Conservation (phyloP, 106 monocot genomes). For the Dendrobium nobile region DNA sequence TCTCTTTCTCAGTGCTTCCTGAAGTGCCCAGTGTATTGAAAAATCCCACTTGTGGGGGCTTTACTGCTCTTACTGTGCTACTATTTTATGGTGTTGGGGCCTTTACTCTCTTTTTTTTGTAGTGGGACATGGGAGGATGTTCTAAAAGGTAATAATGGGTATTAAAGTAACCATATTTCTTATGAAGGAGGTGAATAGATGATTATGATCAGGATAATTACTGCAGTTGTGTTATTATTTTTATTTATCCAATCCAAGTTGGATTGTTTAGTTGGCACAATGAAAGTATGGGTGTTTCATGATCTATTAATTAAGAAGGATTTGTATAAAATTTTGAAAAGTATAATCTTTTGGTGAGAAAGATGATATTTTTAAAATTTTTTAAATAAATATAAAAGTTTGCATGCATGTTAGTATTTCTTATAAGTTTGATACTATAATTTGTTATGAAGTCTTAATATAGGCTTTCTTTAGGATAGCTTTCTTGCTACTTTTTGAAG, state of each 20-base stretch:
- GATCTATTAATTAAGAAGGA: too few relatives aligned
- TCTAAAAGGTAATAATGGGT: conserved; percentile 26
- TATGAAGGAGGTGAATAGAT: conserved; percentile 26
- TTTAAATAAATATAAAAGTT: too few relatives aligned
- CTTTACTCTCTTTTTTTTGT: conserved; percentile 21
- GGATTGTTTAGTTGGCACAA: not conserved
- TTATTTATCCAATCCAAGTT: too few relatives aligned
- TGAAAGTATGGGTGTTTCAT: not conserved
- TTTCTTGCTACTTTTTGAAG: too few relatives aligned
- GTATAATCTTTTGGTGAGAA: too few relatives aligned
- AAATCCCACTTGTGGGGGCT: conserved; percentile 15
- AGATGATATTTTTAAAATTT: too few relatives aligned
- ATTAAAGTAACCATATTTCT: conserved; percentile 10
- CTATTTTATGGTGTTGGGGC: conserved; percentile 28
- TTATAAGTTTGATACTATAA: too few relatives aligned
- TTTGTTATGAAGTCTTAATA: too few relatives aligned
- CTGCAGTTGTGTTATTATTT: not conserved
- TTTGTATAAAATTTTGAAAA: too few relatives aligned
- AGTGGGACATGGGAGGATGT: conserved; percentile 41
- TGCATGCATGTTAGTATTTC: too few relatives aligned
- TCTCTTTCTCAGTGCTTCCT: conserved; percentile 3
- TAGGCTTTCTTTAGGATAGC: too few relatives aligned
- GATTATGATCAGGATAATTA: conserved; percentile 18
- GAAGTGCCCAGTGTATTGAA: not conserved
- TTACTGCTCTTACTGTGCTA: too few relatives aligned